A percentile compares a stretch with the other conserved stretches of the same genome.
phyloP scores from a whole-genome alignment of 352 stramenopile species.

The Globisporangium yorkense region DNA sequence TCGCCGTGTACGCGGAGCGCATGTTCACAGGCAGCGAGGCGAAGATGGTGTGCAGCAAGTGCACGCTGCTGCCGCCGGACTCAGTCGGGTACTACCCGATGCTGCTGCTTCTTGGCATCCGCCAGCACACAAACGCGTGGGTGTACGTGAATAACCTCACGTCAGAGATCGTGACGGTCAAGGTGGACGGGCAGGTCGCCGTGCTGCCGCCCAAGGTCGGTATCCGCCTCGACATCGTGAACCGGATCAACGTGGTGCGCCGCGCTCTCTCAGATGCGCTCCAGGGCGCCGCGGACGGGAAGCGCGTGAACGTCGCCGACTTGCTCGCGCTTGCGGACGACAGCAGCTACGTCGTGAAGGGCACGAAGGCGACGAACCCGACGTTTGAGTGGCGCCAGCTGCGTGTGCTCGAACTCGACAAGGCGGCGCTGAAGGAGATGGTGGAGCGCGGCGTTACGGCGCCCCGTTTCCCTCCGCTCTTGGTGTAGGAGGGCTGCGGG shows the following conservation, averaged over 20 bases:
- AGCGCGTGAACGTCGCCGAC: constrained; percentile 25
- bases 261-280: constrained; percentile 48
- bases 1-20: constrained; percentile 63
- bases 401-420: constrained; percentile 26
- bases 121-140: constrained; percentile 50
- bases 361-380: constrained; percentile 30
- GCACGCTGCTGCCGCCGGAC: constrained; percentile 62
- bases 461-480: constrained; percentile 22
- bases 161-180: constrained; percentile 54
- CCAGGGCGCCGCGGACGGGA: constrained; percentile 22
- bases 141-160: constrained; percentile 41
- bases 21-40: constrained; percentile 75
- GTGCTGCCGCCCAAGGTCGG: constrained; percentile 40
- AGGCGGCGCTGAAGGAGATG: constrained; percentile 12
- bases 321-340: constrained; percentile 42
- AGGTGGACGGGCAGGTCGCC: constrained; percentile 51
- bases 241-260: constrained; percentile 43
- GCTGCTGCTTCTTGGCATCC: constrained; percentile 41
- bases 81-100: constrained; percentile 55
- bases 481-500: background rate
- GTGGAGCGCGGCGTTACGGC: constrained; percentile 20
- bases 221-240: constrained; percentile 31
- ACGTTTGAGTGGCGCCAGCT: constrained; percentile 48
- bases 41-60: constrained; percentile 74
- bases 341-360: constrained; percentile 31